Evolutionary conservation across 148 eudicot species (phyloP).

Genomic region (Beta vulgaris): DNA sequence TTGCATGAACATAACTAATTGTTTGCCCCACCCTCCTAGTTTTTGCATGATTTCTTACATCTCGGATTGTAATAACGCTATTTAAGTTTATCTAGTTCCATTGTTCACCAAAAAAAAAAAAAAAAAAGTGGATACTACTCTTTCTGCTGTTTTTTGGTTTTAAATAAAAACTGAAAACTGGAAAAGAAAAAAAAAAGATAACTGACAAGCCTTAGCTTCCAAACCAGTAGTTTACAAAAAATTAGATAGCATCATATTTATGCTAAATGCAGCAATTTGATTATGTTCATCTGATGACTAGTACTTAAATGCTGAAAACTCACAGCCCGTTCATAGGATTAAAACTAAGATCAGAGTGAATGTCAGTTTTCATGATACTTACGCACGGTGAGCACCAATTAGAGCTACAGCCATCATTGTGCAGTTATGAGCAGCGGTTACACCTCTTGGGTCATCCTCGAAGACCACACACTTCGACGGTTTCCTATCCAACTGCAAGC

Average conservation of each 20-base stretch:
- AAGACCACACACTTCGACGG: slow-evolving; percentile 93
- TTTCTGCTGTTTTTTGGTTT: too few relatives aligned
- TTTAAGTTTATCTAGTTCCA: too few relatives aligned
- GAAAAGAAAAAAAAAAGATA: too few relatives aligned
- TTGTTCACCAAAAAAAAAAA: too few relatives aligned
- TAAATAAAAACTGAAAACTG: too few relatives aligned
- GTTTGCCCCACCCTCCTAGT: too few relatives aligned
- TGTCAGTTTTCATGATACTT: slow-evolving; percentile 26
- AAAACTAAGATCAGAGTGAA: not conserved
- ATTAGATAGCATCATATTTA: not conserved
- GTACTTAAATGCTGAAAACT: too few relatives aligned
- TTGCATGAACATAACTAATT: too few relatives aligned
- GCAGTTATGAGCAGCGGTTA: slow-evolving; percentile 96
- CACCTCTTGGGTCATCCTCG: slow-evolving; percentile 96
- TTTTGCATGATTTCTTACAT: too few relatives aligned
- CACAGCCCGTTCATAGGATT: not conserved
- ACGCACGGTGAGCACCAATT: slow-evolving; percentile 94
- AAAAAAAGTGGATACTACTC: too few relatives aligned
- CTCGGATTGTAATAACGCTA: too few relatives aligned
- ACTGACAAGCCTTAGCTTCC: too few relatives aligned
- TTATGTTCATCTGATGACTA: not conserved
- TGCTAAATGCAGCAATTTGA: not conserved
- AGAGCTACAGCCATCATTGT: slow-evolving; percentile 97
- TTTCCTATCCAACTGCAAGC: slow-evolving; percentile 92
- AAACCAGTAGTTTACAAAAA: not conserved